Conservation (phyloP, 208 protist genomes). For the Trypanosoma avium region DNA sequence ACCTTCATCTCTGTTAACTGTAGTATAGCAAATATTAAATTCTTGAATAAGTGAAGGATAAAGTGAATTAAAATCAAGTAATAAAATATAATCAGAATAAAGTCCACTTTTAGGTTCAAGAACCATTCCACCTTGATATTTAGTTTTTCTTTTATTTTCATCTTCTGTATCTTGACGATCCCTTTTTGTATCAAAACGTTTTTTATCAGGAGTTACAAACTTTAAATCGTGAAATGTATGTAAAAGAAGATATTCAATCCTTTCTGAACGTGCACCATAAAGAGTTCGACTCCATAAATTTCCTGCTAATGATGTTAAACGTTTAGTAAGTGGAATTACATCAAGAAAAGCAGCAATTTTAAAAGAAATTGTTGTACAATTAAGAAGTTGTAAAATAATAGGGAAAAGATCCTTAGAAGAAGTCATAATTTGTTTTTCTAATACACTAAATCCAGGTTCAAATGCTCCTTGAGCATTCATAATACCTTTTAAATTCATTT, state of each 20-base stretch:
- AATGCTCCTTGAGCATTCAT: constrained; percentile 53
- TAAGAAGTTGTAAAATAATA: constrained; percentile 63
- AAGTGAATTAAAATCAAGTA: constrained; percentile 99
- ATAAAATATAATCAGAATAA: constrained; percentile 98
- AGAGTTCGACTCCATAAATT: constrained; percentile 97
- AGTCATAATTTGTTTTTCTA: constrained; percentile 49
- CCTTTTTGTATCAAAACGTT: constrained; percentile 57
- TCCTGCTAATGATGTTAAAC: constrained; percentile 96
- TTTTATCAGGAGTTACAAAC: constrained; percentile 96
- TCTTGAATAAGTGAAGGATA: constrained; percentile 99
- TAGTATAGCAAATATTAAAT: constrained; percentile 99
- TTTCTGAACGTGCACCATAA: constrained; percentile 93
- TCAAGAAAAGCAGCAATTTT: constrained; percentile 92
- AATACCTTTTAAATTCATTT: constrained; percentile 79
- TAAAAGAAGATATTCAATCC: constrained; percentile 99
- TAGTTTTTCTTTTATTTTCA: constrained; percentile 80
- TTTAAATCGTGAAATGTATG: constrained; percentile 95
- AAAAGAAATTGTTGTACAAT: constrained; percentile 79
- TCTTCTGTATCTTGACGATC: constrained; percentile 56
- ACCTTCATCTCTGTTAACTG: constrained; percentile 74
- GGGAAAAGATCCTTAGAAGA: constrained; percentile 55
- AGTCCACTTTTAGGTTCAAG: constrained; percentile 98
- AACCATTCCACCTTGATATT: constrained; percentile 94
- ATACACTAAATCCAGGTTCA: constrained; percentile 56
- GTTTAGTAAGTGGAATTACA: constrained; percentile 97